Conservation (phyloP, 768 basidiomycete species). For the Boletus sp. region DNA sequence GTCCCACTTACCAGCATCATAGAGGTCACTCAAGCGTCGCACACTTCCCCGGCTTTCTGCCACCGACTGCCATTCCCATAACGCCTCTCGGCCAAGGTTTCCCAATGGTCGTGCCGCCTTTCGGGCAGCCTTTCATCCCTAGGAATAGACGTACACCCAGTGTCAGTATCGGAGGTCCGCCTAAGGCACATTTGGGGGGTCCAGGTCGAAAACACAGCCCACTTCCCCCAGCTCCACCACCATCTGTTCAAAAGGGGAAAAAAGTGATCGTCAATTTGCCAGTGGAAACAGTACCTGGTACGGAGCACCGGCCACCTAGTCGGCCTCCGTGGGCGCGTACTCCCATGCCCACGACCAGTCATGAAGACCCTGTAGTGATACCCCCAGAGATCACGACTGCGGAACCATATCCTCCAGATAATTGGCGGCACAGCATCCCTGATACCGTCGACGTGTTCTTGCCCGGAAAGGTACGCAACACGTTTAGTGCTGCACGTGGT, state of each 20-base stretch:
- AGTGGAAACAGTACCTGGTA: constrained; percentile 50
- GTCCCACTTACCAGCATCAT: constrained; percentile 51
- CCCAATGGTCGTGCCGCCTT: constrained; percentile 47
- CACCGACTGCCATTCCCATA: constrained; percentile 51
- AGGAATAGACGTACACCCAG: constrained; percentile 63
- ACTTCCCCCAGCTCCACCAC: constrained; percentile 37
- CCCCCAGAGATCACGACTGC: constrained; percentile 41
- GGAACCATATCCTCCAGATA: constrained; percentile 64
- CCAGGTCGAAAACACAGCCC: constrained; percentile 76
- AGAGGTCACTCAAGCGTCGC: constrained; percentile 56
- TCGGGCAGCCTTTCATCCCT: constrained; percentile 50
- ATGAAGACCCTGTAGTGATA: constrained; percentile 20
- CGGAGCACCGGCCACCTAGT: constrained; percentile 38
- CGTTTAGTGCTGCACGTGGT: constrained; percentile 2
- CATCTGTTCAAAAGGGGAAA: constrained; percentile 50
- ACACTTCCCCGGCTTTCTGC: constrained; percentile 60
- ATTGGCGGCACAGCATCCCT: constrained; percentile 55
- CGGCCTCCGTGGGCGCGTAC: constrained; percentile 60
- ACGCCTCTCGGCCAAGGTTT: constrained; percentile 61
- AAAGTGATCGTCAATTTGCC: constrained; percentile 72
- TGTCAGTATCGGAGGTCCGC: constrained; percentile 80
- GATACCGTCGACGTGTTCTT: constrained; percentile 75
- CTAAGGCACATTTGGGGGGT: constrained; percentile 80
- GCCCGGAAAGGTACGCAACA: constrained; percentile 63
- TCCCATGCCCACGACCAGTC: constrained; percentile 44